Evolutionary conservation across 208 protist genomes (phyloP).

Genomic region (Lotmaria passim): DNA sequence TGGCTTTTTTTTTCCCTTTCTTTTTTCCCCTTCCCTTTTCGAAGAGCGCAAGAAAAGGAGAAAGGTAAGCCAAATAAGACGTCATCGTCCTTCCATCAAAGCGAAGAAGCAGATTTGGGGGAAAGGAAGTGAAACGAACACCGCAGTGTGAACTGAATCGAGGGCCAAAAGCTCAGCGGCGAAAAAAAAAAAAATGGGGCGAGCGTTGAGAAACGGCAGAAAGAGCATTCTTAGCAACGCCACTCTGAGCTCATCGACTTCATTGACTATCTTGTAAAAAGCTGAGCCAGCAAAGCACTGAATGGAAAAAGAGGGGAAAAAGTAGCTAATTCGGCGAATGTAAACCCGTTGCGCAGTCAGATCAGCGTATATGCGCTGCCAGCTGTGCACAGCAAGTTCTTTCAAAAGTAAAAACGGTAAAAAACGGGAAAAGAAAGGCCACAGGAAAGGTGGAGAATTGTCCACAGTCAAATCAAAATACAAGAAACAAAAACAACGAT

Average conservation of each 20-base stretch:
- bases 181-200: conserved; percentile 5
- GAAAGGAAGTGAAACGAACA: too few species aligned
- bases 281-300: too few species aligned
- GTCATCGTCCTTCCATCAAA: too few species aligned
- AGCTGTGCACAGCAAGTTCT: neutral
- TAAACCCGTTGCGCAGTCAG: neutral
- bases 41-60: neutral
- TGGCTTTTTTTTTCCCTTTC: neutral
- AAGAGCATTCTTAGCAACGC: too few species aligned
- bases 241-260: too few species aligned
- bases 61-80: neutral
- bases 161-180: neutral
- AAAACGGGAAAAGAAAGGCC: neutral
- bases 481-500: neutral
- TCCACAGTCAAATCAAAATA: neutral
- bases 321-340: too few species aligned
- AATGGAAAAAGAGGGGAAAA: neutral
- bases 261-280: too few species aligned
- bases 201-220: too few species aligned
- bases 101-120: too few species aligned
- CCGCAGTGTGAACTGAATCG: too few species aligned
- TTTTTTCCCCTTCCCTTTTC: neutral
- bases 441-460: neutral
- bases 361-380: neutral
- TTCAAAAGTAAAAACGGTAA: neutral